A percentile compares a stretch with the other conserved stretches of the same genome.
Evolutionary conservation across 768 basidiomycete species (phyloP).

Genomic region (Xanthoconium stramineum): DNA sequence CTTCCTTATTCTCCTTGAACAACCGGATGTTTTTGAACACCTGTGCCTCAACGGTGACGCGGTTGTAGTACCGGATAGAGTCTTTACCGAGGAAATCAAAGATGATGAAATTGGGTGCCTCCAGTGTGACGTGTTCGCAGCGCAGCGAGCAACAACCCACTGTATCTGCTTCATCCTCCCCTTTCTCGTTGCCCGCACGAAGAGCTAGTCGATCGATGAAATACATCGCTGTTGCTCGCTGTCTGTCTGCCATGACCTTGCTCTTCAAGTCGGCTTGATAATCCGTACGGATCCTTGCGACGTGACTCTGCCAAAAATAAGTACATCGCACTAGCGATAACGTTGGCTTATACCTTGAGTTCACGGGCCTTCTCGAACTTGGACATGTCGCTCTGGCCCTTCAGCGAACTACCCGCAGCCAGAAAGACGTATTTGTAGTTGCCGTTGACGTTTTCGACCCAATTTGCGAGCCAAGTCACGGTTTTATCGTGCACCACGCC

Average conservation of each 20-base stretch:
- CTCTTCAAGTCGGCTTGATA: constrained; percentile 81
- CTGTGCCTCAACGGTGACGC: constrained; percentile 83
- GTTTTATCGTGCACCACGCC: constrained; percentile 87
- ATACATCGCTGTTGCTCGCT: constrained; percentile 99
- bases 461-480: constrained; percentile 98
- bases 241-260: constrained; percentile 92
- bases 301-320: constrained; percentile 60
- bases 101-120: constrained; percentile 80
- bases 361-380: constrained; percentile 99
- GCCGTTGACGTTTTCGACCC: constrained; percentile 97
- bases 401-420: constrained; percentile 94
- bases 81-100: constrained; percentile 99
- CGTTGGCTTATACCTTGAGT: constrained; percentile 62
- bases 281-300: constrained; percentile 87
- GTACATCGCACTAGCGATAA: not conserved
- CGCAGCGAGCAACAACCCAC: constrained; percentile 98
- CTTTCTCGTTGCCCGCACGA: constrained; percentile 99
- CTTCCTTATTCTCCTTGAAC: constrained; percentile 91
- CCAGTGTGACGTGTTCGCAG: constrained; percentile 93
- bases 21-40: constrained; percentile 98
- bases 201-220: constrained; percentile 97
- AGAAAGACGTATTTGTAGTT: constrained; percentile 98
- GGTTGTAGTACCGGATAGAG: constrained; percentile 95
- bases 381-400: constrained; percentile 95
- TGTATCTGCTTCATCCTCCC: constrained; percentile 98